Conservation (phyloP, 176 grass and related monocot species). For the Musa acuminata region DNA sequence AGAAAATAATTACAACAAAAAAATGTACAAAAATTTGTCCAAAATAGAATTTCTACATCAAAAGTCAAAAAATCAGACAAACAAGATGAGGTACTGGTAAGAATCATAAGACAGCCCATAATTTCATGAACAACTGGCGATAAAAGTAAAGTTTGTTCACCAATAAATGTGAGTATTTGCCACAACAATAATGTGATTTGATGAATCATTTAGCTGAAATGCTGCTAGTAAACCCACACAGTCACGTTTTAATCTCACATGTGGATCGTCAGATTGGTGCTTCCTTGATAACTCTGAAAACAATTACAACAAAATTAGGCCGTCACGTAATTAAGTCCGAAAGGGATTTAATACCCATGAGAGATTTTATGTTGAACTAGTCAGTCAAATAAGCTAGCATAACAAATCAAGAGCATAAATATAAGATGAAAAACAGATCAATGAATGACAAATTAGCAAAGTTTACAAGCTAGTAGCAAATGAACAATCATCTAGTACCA, state of each 20-base stretch:
- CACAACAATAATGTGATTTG: constrained; percentile 56
- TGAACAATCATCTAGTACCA: too few relatives aligned
- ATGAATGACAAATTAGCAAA: too few relatives aligned
- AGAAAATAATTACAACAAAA: constrained; percentile 23
- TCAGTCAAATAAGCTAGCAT: too few relatives aligned
- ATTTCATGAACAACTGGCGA: constrained; percentile 12
- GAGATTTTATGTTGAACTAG: background rate
- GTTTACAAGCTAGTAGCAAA: too few relatives aligned
- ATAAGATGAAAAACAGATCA: too few relatives aligned
- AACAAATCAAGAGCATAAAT: too few relatives aligned
- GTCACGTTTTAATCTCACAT: constrained; percentile 74
- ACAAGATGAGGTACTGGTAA: background rate
- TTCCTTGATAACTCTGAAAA: constrained; percentile 32
- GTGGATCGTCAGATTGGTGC: constrained; percentile 58
- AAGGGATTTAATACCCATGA: background rate
- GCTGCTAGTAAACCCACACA: constrained; percentile 80
- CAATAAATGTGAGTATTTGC: constrained; percentile 95
- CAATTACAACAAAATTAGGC: background rate
- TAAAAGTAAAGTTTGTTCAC: constrained; percentile 30
- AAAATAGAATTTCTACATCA: background rate
- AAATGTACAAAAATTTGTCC: background rate
- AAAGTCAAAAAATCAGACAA: background rate
- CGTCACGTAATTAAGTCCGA: background rate
- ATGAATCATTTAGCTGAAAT: constrained; percentile 81
- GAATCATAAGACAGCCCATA: background rate